Percentiles rank a stretch among this genome's conserved stretches.
Evolutionary conservation across 2,329 filamentous ascomycete species (phyloP).

Genomic region (Paraconiothyrium brasiliense): DNA sequence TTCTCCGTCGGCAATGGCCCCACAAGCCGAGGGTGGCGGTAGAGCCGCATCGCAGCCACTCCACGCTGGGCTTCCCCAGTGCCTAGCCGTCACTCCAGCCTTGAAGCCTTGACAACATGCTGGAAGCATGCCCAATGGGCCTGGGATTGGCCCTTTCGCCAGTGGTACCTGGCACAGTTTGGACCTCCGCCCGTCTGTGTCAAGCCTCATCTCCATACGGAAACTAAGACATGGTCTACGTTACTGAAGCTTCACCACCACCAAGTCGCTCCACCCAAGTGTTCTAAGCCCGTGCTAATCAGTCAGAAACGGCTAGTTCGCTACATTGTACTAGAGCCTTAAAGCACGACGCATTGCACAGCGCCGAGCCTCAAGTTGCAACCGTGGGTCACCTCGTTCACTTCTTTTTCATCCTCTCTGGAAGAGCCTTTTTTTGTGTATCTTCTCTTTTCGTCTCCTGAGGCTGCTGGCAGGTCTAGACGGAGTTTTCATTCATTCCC

Average conservation of each 20-base stretch:
- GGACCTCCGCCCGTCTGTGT: slow-evolving; percentile 42
- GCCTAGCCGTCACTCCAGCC: slow-evolving; percentile 31
- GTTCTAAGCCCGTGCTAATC: slow-evolving; percentile 41
- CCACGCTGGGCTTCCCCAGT: slow-evolving; percentile 22
- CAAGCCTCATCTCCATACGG: slow-evolving; percentile 36
- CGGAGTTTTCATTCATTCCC: slow-evolving; percentile 23
- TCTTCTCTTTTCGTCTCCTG: slow-evolving; percentile 31
- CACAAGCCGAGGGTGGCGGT: slow-evolving; percentile 36
- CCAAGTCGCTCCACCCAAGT: slow-evolving; percentile 29
- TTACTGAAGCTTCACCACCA: slow-evolving; percentile 40
- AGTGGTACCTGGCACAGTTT: slow-evolving; percentile 42
- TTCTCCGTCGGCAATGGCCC: slow-evolving; percentile 29
- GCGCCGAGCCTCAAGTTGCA: slow-evolving; percentile 41
- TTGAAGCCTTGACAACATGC: slow-evolving; percentile 38
- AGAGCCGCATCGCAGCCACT: slow-evolving; percentile 41
- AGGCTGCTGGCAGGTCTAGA: slow-evolving; percentile 41
- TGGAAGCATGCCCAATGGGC: slow-evolving; percentile 28
- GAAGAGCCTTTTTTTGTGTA: slow-evolving; percentile 39
- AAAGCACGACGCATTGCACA: slow-evolving; percentile 41
- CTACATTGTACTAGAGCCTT: slow-evolving; percentile 31
- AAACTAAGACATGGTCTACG: slow-evolving; percentile 42
- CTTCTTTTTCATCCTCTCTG: slow-evolving; percentile 41
- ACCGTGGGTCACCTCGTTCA: slow-evolving; percentile 30
- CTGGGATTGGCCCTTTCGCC: slow-evolving; percentile 26
- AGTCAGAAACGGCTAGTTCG: slow-evolving; percentile 38